Base-by-base conservation (phyloP, 768 basidiomycete genomes). In the Lentinula sp. region DNA sequence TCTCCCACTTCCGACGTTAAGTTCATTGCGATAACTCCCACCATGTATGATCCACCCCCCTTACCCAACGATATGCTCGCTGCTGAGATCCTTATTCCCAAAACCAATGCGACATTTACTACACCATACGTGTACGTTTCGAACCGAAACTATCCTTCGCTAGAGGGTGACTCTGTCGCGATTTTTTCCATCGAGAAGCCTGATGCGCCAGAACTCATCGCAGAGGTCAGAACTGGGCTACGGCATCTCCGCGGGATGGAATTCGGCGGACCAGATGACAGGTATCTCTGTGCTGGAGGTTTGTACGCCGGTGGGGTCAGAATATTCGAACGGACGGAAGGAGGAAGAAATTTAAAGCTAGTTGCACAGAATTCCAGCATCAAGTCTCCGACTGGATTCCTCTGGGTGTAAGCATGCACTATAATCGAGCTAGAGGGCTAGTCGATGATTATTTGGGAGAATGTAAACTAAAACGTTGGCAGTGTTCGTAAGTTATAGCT, bases 131-230 rank as follows among this genome's bases (percentile, higher is more conserved):
- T 92, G 15, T 93, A 91, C 67, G 73, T 83, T 10, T 87, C 90
- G 3, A 93, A 92, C 71, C 80, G 91, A 36, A 86, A 91, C 65
- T 85, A 90, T 66, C 85, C 85, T 4, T 79, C 83, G 20, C 76
- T 83, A 0, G 83, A 80, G 50, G 90, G 91, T 23, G 91, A 93
- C 70, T 82, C 82, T 35, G 83, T 93, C 63, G 79, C 89, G 5
- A 81, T 92, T 36, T 91, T 88, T 73, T 76, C 81, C 6, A 76
- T 86, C 46, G 75, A 76, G 8, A 74, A 77, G 6, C 71, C 77
- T 16, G 77, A 76, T 32, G 66, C 70, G 28, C 77, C 85, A 2
- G 75, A 80, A 61, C 75, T 87, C 45, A 76, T 87, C 9, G 74
- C 72, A 5, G 89, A 92, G 67, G 79, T 90, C 18, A 77, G 84